A percentile compares a stretch with the other conserved stretches of the same genome.
These are phyloP conservation scores for Oryza longistaminata DNA, from an alignment of 176 grass and related monocot genomes.

Conservation along the genomic window DNA sequence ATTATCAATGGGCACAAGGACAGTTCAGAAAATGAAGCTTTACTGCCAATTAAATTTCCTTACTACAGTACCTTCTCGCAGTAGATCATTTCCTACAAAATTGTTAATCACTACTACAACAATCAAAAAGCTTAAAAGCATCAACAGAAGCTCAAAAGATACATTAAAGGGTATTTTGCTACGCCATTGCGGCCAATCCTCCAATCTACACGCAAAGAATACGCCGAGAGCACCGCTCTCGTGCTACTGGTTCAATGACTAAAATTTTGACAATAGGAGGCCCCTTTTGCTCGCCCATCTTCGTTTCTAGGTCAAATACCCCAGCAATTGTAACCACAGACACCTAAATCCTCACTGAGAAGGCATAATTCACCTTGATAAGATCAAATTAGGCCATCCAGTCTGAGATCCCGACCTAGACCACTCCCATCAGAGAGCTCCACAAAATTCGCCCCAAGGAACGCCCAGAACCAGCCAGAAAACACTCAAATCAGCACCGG, in stretches of 20 bases:
- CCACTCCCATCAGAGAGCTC: neutral
- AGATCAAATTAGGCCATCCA: neutral
- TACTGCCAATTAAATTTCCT: neutral
- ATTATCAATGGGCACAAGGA: neutral
- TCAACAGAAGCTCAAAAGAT: neutral
- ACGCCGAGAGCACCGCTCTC: neutral
- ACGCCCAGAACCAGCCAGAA: neutral
- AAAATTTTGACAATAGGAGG: neutral
- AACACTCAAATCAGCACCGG: slow-evolving; percentile 3
- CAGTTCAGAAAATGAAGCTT: neutral
- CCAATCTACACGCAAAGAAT: neutral
- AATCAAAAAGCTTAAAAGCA: neutral
- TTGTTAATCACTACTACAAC: neutral
- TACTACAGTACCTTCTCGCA: neutral
- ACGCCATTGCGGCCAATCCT: neutral
- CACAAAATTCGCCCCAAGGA: neutral
- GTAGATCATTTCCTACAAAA: neutral
- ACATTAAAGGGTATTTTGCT: neutral
- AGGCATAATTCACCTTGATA: neutral
- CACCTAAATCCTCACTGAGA: neutral
- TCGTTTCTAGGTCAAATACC: neutral
- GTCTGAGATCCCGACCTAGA: slow-evolving; percentile 20
- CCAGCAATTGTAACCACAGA: neutral
- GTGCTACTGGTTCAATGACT: neutral
- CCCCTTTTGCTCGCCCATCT: neutral